Base-by-base conservation (phyloP, 306 rosid species). In the Lathyrus tuberosus region DNA sequence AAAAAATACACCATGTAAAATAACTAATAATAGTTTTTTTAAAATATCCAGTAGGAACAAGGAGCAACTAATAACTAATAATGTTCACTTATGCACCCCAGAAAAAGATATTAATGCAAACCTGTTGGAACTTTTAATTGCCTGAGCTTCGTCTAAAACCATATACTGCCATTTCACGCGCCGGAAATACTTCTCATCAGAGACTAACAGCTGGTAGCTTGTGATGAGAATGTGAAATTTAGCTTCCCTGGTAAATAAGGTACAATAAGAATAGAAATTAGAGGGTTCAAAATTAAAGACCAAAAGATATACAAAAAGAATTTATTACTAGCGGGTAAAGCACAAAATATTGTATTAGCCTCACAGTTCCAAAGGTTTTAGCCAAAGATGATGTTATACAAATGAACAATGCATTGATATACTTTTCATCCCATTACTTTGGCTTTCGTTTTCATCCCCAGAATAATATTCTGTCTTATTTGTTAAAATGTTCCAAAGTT, bases 91-190 rank as follows among this genome's bases (percentile, higher is more conserved):
- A 61, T 63, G 76, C 78, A 47, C 59, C 8, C 60, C 10, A 49
- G 8, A 72, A 42, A 40, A 26, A 78, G 42, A 51, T 48, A 79
- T 63, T 51, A 43, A 54, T 76, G 54, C 49, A 76, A 22, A 95
- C 99, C 99, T 95, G 83, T 70, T 82, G 6, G 99, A 51, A 84
- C 97, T 91, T 82, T 95, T 95, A 64, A 95, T 95, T 69, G 99
- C 99, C 79, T 95, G 97, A 52, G 99, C 99, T 84, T 95, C 99
- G 83, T 95, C 99, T 80, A 95, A 84, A 70, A 95, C 97, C 99
- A 95, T 95, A 79, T 95, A 95, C 70, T 95, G 99, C 99, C 99
- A 95, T 83, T 91, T 95, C 76, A 95, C 97, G 17, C 97, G 96
- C 41, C 89, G 96, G 70, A 95, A 91, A 74, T 44, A 80, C 89